Evolutionary conservation across 768 basidiomycete species (phyloP).

Genomic region (Mycena vulgaris): DNA sequence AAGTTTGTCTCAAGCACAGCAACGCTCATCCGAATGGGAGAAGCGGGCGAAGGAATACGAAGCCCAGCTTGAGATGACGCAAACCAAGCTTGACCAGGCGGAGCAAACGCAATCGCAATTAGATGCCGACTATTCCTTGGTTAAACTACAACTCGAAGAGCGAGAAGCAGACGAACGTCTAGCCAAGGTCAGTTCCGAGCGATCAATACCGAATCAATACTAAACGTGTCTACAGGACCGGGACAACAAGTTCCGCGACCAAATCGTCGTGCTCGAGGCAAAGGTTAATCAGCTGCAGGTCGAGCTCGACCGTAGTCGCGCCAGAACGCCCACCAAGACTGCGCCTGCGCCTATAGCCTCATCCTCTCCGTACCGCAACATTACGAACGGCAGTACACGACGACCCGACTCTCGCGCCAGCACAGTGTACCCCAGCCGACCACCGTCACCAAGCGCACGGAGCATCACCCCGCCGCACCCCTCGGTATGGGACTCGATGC

Average conservation of each 20-base stretch:
- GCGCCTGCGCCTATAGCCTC: slow-evolving; percentile 46
- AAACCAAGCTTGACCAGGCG: slow-evolving; percentile 74
- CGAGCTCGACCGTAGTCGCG: slow-evolving; percentile 66
- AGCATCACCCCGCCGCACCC: slow-evolving; percentile 65
- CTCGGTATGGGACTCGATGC: slow-evolving; percentile 84
- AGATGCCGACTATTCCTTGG: slow-evolving; percentile 78
- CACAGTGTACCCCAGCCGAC: slow-evolving; percentile 69
- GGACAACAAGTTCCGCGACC: slow-evolving; percentile 77
- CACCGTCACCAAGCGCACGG: slow-evolving; percentile 54
- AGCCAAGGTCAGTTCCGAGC: slow-evolving; percentile 65
- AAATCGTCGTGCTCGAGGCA: slow-evolving; percentile 73
- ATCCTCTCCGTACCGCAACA: slow-evolving; percentile 55
- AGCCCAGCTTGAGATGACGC: slow-evolving; percentile 70
- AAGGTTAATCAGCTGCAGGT: slow-evolving; percentile 71
- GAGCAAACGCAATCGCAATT: slow-evolving; percentile 77
- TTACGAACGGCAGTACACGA: slow-evolving; percentile 60
- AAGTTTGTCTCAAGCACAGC: slow-evolving; percentile 79
- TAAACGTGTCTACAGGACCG: slow-evolving; percentile 66
- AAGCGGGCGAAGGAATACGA: slow-evolving; percentile 81
- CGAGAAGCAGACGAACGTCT: slow-evolving; percentile 80
- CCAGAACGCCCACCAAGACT: slow-evolving; percentile 50
- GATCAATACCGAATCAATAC: neutral
- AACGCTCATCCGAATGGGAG: slow-evolving; percentile 88
- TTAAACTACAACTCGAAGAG: slow-evolving; percentile 83
- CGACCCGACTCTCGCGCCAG: slow-evolving; percentile 86